Base-by-base conservation (phyloP, 768 basidiomycete genomes). In the Mycena kentingensis region DNA sequence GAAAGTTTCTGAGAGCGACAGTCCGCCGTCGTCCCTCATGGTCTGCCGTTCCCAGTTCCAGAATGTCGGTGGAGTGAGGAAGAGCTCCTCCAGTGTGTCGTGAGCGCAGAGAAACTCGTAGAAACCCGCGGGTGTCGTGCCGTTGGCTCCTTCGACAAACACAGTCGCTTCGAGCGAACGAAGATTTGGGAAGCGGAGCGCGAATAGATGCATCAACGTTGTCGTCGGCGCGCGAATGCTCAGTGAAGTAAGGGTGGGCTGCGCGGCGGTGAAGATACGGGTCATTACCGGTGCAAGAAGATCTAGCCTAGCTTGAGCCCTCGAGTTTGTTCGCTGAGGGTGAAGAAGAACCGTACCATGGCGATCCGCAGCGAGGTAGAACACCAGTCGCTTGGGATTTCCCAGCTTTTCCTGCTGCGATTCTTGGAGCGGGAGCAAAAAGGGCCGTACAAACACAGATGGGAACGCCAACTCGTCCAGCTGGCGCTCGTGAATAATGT, bases 391-490 rank as follows among this genome's bases (percentile, higher is more conserved):
- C 46, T 48, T 46, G 0, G 49, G n/a, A 37, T 58, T 58, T 2
- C 27, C 45, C 8, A 58, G n/a, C 46, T 54, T 43, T 19, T 15
- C 28, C 18, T 51, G 52, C 13, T 58, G 49, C 25, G 16, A 22
- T 3, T 18, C 4, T 7, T 3, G 26, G 18, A 51, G 11, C 25
- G 45, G 21, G 10, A 54, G 32, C 1, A 58, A 12, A n/a, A 58
- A 58, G 7, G 26, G n/a, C 13, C 57, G 49, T 4, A 21, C 27
- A 7, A 38, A 36, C 12, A 44, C 52, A 2, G 34, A 16, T 38
- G 49, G 49, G 26, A 58, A 39, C 2, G 31, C 42, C 16, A 58
- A 46, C n/a, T 54, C 49, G 18, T 58, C 52, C 0, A 58, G 49
- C 2, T 54, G 27, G 34, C 46, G 36, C 6, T 32, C 35, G 38